Evolutionary conservation across 148 eudicot genomes (phyloP), one percentile per base, ranked within the genome.

Genomic region (Camellia sinensis): DNA sequence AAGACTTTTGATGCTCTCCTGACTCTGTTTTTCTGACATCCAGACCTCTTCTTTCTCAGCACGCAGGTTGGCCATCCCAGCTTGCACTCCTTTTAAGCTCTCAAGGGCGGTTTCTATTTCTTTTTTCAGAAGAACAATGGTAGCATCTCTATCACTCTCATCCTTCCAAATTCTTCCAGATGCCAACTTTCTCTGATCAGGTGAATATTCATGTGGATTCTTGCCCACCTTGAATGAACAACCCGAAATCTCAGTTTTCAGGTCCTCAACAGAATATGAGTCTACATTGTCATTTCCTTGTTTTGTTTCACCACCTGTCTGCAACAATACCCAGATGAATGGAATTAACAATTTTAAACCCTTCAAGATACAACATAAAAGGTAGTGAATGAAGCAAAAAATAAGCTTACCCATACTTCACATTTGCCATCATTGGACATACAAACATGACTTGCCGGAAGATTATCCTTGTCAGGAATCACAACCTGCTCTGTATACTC

Each of bases 51-150:
- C 89, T 79, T 87, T 90, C 83, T 92, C 93, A 67, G 70, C 40
- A 46, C 66, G 80, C 72, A 93, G 71, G 57, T 71, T 85, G 67
- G 85, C 82, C 86, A 91, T 81, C 83, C 89, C 90, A 54, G 82
- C 84, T 82, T 88, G 93, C 82, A 91, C 90, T 76, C 78, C 89
- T 83, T 89, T 87, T 45, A 91, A 86, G 79, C 91, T 88, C 67
- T 83, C 83, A 70, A 89, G 81, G 40, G 97, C 93, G 71, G 80
- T 82, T 80, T 93, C 94, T 61, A 93, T 81, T 86, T 93, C 97
- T 54, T 80, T 91, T 82, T 79, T 85, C 66, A 91, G 79, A 83
- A 91, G 94, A 87, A 59, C 43, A 44, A 91, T 80, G 46, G 94
- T 84, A 71, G 79, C 80, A 81, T 93, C 86, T 81, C 85, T 84